phyloP scores from a whole-genome alignment of 1,284 basidiomycete species.

The Tranzscheliella williamsii region DNA sequence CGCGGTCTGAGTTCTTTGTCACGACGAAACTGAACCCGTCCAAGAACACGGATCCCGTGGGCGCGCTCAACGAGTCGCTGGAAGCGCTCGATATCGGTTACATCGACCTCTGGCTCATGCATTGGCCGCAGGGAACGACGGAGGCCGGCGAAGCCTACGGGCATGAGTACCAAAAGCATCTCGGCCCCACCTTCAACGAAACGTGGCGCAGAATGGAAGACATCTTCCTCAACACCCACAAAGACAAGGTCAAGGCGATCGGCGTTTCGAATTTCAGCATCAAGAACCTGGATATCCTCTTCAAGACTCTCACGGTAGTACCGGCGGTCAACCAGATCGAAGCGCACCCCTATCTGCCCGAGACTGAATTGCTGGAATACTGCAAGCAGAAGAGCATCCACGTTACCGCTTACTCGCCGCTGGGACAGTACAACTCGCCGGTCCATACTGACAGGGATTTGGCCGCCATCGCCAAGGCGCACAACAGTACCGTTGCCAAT shows the following conservation, averaged over 20 bases:
- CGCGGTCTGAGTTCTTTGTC: constrained; percentile 79
- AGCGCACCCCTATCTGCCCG: constrained; percentile 41
- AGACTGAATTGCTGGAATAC: constrained; percentile 72
- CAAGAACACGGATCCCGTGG: constrained; percentile 28
- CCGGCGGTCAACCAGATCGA: constrained; percentile 55
- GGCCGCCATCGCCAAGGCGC: constrained; percentile 67
- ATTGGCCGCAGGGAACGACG: constrained; percentile 43
- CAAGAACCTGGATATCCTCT: constrained; percentile 37
- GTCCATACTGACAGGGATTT: constrained; percentile 73
- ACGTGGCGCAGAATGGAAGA: constrained; percentile 55
- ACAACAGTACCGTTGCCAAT: constrained; percentile 68
- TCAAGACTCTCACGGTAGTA: constrained; percentile 41
- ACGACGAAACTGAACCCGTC: constrained; percentile 78
- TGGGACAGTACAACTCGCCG: constrained; percentile 76
- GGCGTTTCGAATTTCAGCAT: constrained; percentile 66
- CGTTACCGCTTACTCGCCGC: constrained; percentile 79
- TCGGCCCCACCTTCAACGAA: constrained; percentile 39
- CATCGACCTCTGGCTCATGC: constrained; percentile 62
- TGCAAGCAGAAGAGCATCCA: constrained; percentile 73
- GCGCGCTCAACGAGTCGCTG: constrained; percentile 72
- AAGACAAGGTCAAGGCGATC: constrained; percentile 61
- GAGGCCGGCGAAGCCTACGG: constrained; percentile 9
- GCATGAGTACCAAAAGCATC: constrained; percentile 17
- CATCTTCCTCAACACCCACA: constrained; percentile 46
- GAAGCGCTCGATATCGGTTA: constrained; percentile 73